Evolutionary conservation across 2,329 filamentous ascomycete genomes (phyloP).

Genomic region (Penicillium vulpinum): DNA sequence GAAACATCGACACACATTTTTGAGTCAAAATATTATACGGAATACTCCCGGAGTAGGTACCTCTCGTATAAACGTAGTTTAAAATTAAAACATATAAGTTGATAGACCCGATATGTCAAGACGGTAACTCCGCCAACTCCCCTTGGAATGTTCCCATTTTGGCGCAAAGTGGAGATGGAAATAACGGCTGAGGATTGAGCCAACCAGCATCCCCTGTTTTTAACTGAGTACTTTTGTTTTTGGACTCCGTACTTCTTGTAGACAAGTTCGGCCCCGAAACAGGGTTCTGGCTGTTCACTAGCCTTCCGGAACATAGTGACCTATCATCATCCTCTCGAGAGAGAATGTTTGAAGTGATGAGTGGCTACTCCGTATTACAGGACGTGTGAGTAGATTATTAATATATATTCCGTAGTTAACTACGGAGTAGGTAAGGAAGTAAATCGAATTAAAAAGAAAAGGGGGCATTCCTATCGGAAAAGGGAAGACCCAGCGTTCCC

Average conservation of each 20-base stretch:
- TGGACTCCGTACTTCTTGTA: too few relatives aligned
- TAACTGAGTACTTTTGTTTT: background rate
- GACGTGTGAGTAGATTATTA: too few relatives aligned
- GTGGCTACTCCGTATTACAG: too few relatives aligned
- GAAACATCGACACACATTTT: background rate
- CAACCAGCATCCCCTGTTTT: constrained; percentile 11
- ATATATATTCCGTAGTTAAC: too few relatives aligned
- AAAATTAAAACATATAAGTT: background rate
- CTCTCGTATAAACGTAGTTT: too few relatives aligned
- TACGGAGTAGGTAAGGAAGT: too few relatives aligned
- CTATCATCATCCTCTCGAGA: too few relatives aligned
- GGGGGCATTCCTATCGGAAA: background rate
- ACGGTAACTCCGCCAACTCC: constrained; percentile 18
- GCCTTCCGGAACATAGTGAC: constrained; percentile 9
- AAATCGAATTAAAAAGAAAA: background rate
- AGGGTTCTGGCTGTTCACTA: too few relatives aligned
- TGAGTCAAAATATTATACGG: too few relatives aligned
- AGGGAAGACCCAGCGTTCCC: background rate
- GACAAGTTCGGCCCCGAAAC: too few relatives aligned
- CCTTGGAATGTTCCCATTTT: constrained; percentile 10
- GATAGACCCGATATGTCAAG: background rate
- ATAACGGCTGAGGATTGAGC: constrained; percentile 16
- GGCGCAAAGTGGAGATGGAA: constrained; percentile 18
- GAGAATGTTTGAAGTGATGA: background rate
- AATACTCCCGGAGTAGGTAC: too few relatives aligned